A percentile compares a stretch with the other conserved stretches of the same genome.
These are phyloP conservation scores for Cordyceps militaris DNA, from an alignment of 2,329 filamentous ascomycete genomes.

Conservation along the genomic window DNA sequence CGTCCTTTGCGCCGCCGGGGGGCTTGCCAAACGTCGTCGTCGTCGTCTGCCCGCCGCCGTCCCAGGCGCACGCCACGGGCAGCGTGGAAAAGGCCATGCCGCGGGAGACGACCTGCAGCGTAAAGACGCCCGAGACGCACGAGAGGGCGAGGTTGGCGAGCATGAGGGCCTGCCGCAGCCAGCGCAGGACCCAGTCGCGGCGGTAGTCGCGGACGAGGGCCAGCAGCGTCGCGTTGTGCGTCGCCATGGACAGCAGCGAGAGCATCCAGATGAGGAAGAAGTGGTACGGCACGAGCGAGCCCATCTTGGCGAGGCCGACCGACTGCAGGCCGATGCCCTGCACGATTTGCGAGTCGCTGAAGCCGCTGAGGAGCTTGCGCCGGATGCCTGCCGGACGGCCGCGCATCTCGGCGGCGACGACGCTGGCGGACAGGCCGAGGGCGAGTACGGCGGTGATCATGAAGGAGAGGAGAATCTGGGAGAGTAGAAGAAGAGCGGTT, in stretches of 20 bases:
- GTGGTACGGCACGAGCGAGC: constrained; percentile 56
- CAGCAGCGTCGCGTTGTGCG: constrained; percentile 58
- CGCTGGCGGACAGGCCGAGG: constrained; percentile 45
- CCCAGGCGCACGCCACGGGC: constrained; percentile 56
- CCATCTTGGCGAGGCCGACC: constrained; percentile 53
- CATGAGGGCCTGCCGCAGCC: constrained; percentile 60
- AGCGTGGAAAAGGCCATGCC: constrained; percentile 45
- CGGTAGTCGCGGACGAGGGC: constrained; percentile 59
- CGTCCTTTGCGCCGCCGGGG: constrained; percentile 31
- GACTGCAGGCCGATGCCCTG: constrained; percentile 62
- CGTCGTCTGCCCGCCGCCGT: no score
- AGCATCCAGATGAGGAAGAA: constrained; percentile 68
- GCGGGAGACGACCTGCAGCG: constrained; percentile 47
- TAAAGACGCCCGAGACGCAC: constrained; percentile 47
- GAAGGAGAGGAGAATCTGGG: constrained; percentile 57
- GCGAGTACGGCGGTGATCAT: constrained; percentile 56
- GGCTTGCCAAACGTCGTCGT: constrained; percentile 15
- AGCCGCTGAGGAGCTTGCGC: constrained; percentile 57
- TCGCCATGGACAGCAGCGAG: constrained; percentile 55
- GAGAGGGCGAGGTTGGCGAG: constrained; percentile 55
- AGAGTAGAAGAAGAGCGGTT: not conserved
- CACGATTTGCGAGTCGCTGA: constrained; percentile 62
- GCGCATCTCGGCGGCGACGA: constrained; percentile 48
- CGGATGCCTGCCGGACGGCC: constrained; percentile 44
- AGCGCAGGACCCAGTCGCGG: constrained; percentile 58